Conservation (phyloP, 2,329 filamentous ascomycete species). For the Botryotinia narcissicola region DNA sequence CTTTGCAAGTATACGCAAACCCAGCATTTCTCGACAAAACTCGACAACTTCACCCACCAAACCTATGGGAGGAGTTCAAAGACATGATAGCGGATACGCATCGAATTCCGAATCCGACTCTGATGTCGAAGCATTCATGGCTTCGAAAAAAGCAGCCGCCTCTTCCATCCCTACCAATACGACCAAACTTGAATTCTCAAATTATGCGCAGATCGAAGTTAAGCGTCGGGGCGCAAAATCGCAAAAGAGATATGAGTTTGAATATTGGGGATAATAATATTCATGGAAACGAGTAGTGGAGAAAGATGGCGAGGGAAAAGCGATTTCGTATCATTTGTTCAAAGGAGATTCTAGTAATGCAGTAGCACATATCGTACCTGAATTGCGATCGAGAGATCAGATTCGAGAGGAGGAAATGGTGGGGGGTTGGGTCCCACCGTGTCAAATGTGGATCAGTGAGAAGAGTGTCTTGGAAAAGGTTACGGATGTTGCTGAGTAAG, state of each 20-base stretch:
- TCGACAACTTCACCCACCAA: slow-evolving; percentile 27
- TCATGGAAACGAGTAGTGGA: slow-evolving; percentile 75
- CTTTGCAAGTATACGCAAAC: slow-evolving; percentile 43
- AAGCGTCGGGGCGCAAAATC: slow-evolving; percentile 64
- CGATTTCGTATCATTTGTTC: slow-evolving; percentile 77
- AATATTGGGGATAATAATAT: slow-evolving; percentile 89
- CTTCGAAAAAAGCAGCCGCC: slow-evolving; percentile 32
- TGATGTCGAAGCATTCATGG: slow-evolving; percentile 34
- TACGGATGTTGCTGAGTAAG: slow-evolving; percentile 86
- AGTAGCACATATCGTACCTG: slow-evolving; percentile 82
- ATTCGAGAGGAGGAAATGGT: slow-evolving; percentile 68
- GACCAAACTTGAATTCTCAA: slow-evolving; percentile 91
- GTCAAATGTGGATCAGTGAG: slow-evolving; percentile 87
- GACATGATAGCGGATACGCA: slow-evolving; percentile 56
- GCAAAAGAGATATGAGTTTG: slow-evolving; percentile 80
- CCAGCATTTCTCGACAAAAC: slow-evolving; percentile 45
- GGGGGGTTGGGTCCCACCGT: slow-evolving; percentile 88
- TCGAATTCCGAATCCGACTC: slow-evolving; percentile 44
- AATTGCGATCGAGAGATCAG: slow-evolving; percentile 70
- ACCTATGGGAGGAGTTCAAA: slow-evolving; percentile 21
- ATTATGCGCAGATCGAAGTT: slow-evolving; percentile 90
- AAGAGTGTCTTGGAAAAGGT: slow-evolving; percentile 60
- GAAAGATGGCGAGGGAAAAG: slow-evolving; percentile 60
- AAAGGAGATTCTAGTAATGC: slow-evolving; percentile 60
- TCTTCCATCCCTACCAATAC: slow-evolving; percentile 61